phyloP scores from a whole-genome alignment of 169 alveolate species.

The Cryptosporidium sp. region DNA sequence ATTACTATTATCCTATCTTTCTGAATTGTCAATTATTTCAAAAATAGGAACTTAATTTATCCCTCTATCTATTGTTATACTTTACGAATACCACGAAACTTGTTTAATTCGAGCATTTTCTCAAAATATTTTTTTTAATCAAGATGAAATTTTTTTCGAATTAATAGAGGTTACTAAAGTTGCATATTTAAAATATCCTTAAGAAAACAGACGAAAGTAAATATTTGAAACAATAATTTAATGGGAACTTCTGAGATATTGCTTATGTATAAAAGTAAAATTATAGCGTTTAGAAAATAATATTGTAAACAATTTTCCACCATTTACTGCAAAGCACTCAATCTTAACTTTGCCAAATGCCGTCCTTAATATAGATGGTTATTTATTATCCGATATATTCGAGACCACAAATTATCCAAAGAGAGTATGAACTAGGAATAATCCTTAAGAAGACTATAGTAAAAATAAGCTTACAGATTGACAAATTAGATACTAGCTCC shows the following conservation, averaged over 20 bases:
- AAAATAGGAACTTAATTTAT: background rate
- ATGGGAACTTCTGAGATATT: background rate
- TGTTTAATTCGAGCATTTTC: background rate
- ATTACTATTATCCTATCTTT: background rate
- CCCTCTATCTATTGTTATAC: background rate
- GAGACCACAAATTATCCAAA: too few species aligned
- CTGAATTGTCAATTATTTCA: background rate
- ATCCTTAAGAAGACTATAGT: background rate
- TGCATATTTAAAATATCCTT: conserved; percentile 19
- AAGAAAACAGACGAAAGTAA: background rate
- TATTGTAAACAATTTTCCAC: too few species aligned
- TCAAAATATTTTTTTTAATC: conserved; percentile 12
- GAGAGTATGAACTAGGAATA: background rate
- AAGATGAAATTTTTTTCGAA: too few species aligned
- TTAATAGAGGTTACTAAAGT: conserved; percentile 13
- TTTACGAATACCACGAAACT: background rate
- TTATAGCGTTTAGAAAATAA: too few species aligned
- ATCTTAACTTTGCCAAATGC: too few species aligned
- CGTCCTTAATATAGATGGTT: too few species aligned
- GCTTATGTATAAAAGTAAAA: too few species aligned
- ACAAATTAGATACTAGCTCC: background rate
- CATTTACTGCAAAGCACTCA: too few species aligned
- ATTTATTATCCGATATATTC: too few species aligned
- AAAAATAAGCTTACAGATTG: background rate
- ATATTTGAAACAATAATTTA: background rate